Evolutionary conservation across 1,139 yeast species (phyloP).

Genomic region (Ashbya aceris): DNA sequence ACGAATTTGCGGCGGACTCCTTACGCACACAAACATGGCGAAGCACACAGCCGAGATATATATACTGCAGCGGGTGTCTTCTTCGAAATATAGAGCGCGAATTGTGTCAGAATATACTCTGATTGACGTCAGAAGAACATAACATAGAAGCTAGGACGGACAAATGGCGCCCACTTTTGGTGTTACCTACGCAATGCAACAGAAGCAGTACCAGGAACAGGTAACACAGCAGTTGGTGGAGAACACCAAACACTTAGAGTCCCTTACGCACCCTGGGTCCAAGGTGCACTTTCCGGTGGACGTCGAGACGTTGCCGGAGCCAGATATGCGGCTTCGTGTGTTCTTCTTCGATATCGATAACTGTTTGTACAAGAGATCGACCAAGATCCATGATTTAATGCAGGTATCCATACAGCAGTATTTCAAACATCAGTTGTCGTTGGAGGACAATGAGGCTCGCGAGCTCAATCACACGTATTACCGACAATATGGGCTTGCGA

Average conservation of each 20-base stretch:
- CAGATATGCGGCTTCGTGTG: constrained; percentile 32
- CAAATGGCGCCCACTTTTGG: too few species aligned
- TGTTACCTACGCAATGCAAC: too few species aligned
- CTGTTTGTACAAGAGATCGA: constrained; percentile 68
- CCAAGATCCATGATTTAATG: constrained; percentile 79
- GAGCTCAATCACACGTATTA: constrained; percentile 66
- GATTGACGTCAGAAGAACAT: too few species aligned
- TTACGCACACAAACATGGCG: not conserved
- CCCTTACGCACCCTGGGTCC: constrained; percentile 30
- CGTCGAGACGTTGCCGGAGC: constrained; percentile 16
- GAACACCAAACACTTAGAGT: constrained; percentile 28
- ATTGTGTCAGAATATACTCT: too few species aligned
- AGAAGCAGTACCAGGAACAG: constrained; percentile 8
- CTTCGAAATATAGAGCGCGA: too few species aligned
- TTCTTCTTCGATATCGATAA: constrained; percentile 92
- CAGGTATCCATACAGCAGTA: constrained; percentile 74
- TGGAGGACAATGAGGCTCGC: constrained; percentile 68
- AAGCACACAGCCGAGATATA: not conserved
- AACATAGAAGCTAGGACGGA: too few species aligned
- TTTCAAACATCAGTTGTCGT: constrained; percentile 53
- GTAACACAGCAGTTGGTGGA: constrained; percentile 22
- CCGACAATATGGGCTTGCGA: constrained; percentile 80
- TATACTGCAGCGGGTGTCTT: not conserved
- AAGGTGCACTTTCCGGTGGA: constrained; percentile 22
- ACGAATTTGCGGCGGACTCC: too few species aligned